Conservation (phyloP, 129 eudicot species). For the Ambrosia artemisiifolia region DNA sequence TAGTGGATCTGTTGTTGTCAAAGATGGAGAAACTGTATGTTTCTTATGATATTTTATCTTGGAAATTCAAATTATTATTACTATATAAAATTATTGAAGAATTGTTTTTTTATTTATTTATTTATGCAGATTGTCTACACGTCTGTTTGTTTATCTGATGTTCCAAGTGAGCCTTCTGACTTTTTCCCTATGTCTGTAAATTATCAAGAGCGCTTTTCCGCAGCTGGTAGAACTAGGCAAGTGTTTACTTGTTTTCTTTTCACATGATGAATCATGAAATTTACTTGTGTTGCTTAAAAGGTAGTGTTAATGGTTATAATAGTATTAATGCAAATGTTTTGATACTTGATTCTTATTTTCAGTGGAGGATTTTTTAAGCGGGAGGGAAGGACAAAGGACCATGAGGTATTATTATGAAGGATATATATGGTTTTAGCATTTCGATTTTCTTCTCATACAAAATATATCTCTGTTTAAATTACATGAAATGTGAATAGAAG, state of each 20-base stretch:
- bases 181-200: conserved; percentile 93
- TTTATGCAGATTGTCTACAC: conserved; percentile 74
- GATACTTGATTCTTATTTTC: conserved; percentile 3
- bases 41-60: neutral
- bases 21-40: conserved; percentile 99
- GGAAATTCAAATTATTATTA: neutral
- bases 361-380: conserved; percentile 98
- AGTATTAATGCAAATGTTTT: conserved; percentile 2
- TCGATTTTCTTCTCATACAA: neutral
- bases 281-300: neutral
- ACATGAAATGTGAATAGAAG: neutral
- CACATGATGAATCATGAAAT: neutral
- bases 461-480: neutral
- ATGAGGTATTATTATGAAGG: conserved; percentile 58
- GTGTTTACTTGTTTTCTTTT: conserved; percentile 5
- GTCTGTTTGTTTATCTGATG: conserved; percentile 82
- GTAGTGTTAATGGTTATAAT: conserved; percentile 2
- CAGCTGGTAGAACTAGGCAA: conserved; percentile 98
- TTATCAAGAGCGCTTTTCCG: conserved; percentile 99
- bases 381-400: conserved; percentile 90
- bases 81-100: conserved; percentile 1
- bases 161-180: conserved; percentile 97
- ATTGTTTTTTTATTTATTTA: neutral
- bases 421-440: neutral
- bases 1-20: conserved; percentile 80